Base-by-base conservation (phyloP, 805 yeast genomes). In the Metschnikowia cubensis region DNA sequence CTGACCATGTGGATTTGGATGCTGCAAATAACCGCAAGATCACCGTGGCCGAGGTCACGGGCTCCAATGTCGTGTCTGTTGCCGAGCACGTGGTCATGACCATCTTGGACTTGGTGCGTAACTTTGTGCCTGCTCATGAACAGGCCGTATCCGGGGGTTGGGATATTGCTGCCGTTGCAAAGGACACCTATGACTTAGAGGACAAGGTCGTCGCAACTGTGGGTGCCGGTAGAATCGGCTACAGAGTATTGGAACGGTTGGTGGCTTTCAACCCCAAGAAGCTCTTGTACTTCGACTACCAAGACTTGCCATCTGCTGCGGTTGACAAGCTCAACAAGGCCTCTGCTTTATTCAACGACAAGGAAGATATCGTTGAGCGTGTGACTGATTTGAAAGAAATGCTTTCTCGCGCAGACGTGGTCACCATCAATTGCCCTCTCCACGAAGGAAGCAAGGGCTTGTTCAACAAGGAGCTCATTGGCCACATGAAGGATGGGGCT, bases 161-260 rank as follows among this genome's bases (percentile, higher is more conserved):
- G 94, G 85, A 87, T 62, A 87, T 87, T 61, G 91, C 94, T 18
- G 66, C 59, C 1, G 79, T 80, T 45, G 88, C 91, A 51, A 83
- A 84, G 68, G 83, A 83, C 60, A 81, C 85, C 35, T 87, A 79
- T 58, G 94, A 87, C 60, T 65, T 87, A 52, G 94, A 87, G 65
- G 87, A 80, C 52, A 87, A 87, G 70, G 84, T 82, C 31, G 74
- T 87, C 51, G 85, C 87, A n/a, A 85, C 91, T 37, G 85, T 87
- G 53, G 94, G 91, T 51, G 86, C 86, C 29, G 94, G 92, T 47
- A 79, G 92, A 66, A 87, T 87, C 59, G 94, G 94, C 25, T 83
- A 80, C 73, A 77, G 89, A 52, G 86, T 87, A 21, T 73, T 87
- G 62, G 85, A 84, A 68, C 78, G 92, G 63, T 68, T 86, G 59